Evolutionary conservation across 768 basidiomycete species (phyloP), one percentile per base, ranked within the genome.

Genomic region (Mycena vitilis): DNA sequence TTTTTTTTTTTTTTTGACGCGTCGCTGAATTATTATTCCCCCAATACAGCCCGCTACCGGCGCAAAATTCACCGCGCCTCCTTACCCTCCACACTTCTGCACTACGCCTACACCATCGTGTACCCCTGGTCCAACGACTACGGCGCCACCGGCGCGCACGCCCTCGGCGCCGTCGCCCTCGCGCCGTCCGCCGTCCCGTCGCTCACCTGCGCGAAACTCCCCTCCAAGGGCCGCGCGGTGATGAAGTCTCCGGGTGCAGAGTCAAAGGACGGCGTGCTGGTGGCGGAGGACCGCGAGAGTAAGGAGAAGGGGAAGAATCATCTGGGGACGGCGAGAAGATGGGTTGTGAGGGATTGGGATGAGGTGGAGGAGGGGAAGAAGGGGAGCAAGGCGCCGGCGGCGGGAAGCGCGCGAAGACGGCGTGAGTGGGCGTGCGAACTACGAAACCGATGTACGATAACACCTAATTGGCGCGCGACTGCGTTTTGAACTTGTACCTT

Each of bases 51-150:
- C 38, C 36, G 30, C 63, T 0, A 47, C 54, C 1, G 63, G 45
- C 36, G 40, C 36, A 5, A 0, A 64, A 3, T 38, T 56, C 11
- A 37, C 37, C 11, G 22, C 16, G 63, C 54, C n/a, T 0, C 6
- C 44, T 30, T 42, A n/a, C 54, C 54, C n/a, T 13, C 3, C 20
- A 40, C 54, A 3, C 18, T 18, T 20, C 36, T 49, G 13, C 63
- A 64, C 47, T 64, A 64, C 55, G 63, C 63, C 23, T 64, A 64
- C 54, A 64, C 63, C 40, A 40, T 64, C 47, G 23, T 49, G 11
- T 8, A 57, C 36, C 37, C 63, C 16, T 56, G 45, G 55, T 7
- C 45, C 9, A 45, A 57, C 47, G 16, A 64, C 63, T 48, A n/a
- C 63, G 63, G 47, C 63, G 63, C 57, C 63, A 23, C 1, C 54